These are phyloP conservation scores for Terana coerulea DNA, from an alignment of 768 basidiomycete genomes.

Conservation along the genomic window DNA sequence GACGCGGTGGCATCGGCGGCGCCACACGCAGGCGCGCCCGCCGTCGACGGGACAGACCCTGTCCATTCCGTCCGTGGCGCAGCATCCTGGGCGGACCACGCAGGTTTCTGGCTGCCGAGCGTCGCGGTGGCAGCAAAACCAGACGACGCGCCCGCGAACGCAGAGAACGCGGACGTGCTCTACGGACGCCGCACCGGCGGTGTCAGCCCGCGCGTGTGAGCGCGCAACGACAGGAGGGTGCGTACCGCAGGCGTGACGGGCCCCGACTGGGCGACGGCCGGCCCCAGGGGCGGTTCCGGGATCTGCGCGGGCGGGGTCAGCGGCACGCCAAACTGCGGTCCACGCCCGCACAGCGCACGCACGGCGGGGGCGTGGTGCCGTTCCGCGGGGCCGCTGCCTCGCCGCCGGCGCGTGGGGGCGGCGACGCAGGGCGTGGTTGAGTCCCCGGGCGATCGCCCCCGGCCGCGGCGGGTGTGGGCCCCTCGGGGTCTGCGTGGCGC, in stretches of 20 bases:
- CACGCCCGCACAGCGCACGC: too few relatives aligned
- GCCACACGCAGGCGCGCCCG: not conserved
- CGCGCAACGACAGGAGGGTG: too few relatives aligned
- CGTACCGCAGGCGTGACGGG: too few relatives aligned
- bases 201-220: too few relatives aligned
- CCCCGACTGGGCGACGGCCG: too few relatives aligned
- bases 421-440: not conserved
- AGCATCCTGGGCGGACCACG: constrained; percentile 5
- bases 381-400: not conserved
- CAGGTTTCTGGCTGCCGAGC: not conserved
- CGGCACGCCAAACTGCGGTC: too few relatives aligned
- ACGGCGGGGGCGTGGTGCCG: too few relatives aligned
- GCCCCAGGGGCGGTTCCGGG: too few relatives aligned
- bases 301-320: too few relatives aligned
- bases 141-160: constrained; percentile 18
- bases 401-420: not conserved
- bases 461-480: not conserved
- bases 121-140: constrained; percentile 14
- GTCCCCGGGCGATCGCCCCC: not conserved
- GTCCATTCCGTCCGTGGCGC: not conserved
- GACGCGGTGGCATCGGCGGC: not conserved
- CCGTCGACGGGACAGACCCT: too few relatives aligned
- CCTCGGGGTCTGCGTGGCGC: not conserved
- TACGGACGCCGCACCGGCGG: too few relatives aligned
- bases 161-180: constrained; percentile 22